Percentiles rank a stretch among this genome's conserved stretches.
Conservation (phyloP, 805 yeast species). For the Starmera quercuum region DNA sequence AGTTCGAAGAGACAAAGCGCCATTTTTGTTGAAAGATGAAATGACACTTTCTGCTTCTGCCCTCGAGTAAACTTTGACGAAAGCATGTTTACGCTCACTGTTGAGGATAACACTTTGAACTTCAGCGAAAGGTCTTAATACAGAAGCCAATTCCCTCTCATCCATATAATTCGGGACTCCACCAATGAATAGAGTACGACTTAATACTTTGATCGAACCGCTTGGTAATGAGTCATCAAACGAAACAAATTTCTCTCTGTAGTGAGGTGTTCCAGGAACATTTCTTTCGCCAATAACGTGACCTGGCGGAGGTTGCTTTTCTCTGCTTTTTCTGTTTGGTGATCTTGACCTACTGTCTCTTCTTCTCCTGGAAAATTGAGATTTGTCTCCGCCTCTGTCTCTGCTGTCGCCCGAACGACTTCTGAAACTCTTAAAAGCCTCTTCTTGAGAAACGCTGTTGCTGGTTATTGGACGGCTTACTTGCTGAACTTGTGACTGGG, state of each 20-base stretch:
- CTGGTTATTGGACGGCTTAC: slow-evolving; percentile 6
- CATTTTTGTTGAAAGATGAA: slow-evolving; percentile 62
- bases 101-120: slow-evolving; percentile 88
- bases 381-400: slow-evolving; percentile 16
- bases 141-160: slow-evolving; percentile 60
- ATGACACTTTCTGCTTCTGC: slow-evolving; percentile 84
- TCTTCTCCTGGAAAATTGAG: slow-evolving; percentile 10
- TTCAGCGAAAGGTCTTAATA: slow-evolving; percentile 79
- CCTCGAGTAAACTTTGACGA: slow-evolving; percentile 89
- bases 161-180: slow-evolving; percentile 84
- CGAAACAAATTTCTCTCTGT: slow-evolving; percentile 65
- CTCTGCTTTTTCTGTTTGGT: slow-evolving; percentile 14
- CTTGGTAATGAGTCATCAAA: slow-evolving; percentile 67
- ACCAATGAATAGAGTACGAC: slow-evolving; percentile 90
- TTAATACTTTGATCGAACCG: slow-evolving; percentile 73
- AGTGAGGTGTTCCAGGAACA: slow-evolving; percentile 65
- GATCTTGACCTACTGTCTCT: slow-evolving; percentile 21
- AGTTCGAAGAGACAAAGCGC: slow-evolving; percentile 60
- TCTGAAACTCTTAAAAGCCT: slow-evolving; percentile 17
- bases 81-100: slow-evolving; percentile 89
- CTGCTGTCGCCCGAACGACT: slow-evolving; percentile 11
- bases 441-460: slow-evolving; percentile 15
- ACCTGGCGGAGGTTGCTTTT: slow-evolving; percentile 18
- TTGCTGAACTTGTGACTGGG: slow-evolving; percentile 10
- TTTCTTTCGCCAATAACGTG: slow-evolving; percentile 52